phyloP scores from a whole-genome alignment of 345 rosid species.

The Aquilaria sinensis region DNA sequence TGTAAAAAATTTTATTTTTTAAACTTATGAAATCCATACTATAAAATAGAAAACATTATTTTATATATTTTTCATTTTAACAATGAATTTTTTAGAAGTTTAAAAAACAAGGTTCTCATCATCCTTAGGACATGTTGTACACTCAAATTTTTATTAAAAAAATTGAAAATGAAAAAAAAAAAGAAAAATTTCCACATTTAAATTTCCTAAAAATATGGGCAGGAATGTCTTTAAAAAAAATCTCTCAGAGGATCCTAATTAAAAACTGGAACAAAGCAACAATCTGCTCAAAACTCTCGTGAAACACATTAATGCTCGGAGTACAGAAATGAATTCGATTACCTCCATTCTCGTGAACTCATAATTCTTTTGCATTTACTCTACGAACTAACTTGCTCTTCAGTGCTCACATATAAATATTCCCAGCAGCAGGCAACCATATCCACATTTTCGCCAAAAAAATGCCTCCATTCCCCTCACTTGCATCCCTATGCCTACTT shows the following conservation, averaged over 20 bases:
- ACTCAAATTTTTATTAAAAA: no score
- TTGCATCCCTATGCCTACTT: background rate
- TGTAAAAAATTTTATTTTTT: no score
- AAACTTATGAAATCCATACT: no score
- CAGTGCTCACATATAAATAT: background rate
- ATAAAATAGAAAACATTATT: no score
- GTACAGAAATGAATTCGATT: conserved; percentile 21
- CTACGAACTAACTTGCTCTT: conserved; percentile 13
- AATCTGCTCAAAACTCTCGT: conserved; percentile 28
- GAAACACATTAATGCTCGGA: conserved; percentile 40
- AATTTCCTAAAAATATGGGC: no score
- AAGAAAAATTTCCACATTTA: no score
- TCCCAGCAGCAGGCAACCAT: background rate
- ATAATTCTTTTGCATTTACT: conserved; percentile 19
- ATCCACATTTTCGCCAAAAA: background rate
- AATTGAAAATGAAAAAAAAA: no score
- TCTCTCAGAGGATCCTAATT: background rate
- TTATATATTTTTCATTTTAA: no score
- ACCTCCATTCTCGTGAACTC: conserved; percentile 41
- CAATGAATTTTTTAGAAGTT: no score
- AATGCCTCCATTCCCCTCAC: conserved; percentile 10
- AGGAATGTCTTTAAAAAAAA: no score
- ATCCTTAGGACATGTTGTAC: no score
- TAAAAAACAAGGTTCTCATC: no score
- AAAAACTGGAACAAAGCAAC: background rate